These are phyloP conservation scores for Xylariaceae sp. DNA, from an alignment of 2,329 filamentous ascomycete genomes.

Conservation along the genomic window DNA sequence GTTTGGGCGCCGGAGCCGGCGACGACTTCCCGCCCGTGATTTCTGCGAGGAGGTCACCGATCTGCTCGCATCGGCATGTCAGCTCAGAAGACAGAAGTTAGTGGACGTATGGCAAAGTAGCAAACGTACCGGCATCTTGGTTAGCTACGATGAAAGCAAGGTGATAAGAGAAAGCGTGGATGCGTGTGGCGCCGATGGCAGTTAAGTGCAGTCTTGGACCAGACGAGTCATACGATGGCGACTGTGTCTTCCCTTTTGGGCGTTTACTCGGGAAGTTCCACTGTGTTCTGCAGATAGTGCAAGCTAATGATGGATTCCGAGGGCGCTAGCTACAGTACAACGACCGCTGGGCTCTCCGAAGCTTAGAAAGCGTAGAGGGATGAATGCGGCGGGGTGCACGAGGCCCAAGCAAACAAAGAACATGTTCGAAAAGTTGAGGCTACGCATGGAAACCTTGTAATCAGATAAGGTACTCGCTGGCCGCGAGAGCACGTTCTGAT, in stretches of 20 bases:
- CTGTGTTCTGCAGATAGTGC: no score
- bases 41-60: constrained; percentile 54
- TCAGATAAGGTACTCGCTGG: constrained; percentile 24
- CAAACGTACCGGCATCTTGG: constrained; percentile 34
- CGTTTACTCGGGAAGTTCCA: no score
- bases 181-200: no score
- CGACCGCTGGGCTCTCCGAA: not conserved
- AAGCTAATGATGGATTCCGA: no score
- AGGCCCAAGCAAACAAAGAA: constrained; percentile 18
- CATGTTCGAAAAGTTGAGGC: constrained; percentile 15
- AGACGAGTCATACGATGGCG: not conserved
- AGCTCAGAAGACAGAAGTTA: constrained; percentile 4
- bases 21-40: constrained; percentile 51
- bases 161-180: not conserved
- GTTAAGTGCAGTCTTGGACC: no score
- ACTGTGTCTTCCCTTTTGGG: not conserved
- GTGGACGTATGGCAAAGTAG: not conserved
- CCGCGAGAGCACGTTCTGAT: constrained; percentile 10
- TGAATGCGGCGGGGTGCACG: constrained; percentile 19
- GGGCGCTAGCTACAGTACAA: constrained; percentile 3
- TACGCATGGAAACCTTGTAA: constrained; percentile 15
- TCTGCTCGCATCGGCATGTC: constrained; percentile 33
- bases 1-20: constrained; percentile 28
- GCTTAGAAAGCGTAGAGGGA: constrained; percentile 7
- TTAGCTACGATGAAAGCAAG: constrained; percentile 1